phyloP scores from a whole-genome alignment of 305 asterid species.

The Fraxinus angustifolia region DNA sequence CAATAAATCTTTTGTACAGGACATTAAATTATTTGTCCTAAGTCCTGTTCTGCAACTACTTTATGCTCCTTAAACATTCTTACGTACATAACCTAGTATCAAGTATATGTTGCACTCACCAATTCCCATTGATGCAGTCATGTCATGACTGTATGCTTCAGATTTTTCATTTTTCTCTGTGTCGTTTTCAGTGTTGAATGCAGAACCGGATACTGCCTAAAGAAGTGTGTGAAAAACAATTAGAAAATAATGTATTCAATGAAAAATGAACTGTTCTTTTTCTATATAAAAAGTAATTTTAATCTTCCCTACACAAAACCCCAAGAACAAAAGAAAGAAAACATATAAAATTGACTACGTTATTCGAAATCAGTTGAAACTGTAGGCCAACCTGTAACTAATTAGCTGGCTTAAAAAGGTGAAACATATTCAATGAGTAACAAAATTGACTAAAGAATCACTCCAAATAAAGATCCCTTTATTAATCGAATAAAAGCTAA shows the following conservation, averaged over 20 bases:
- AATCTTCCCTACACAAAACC: neutral
- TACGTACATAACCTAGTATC: neutral
- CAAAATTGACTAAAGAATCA: constrained; percentile 6
- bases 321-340: neutral
- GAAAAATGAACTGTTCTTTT: neutral
- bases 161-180: constrained; percentile 54
- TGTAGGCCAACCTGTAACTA: neutral
- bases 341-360: neutral
- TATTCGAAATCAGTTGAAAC: neutral
- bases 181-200: constrained; percentile 53
- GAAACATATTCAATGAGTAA: neutral
- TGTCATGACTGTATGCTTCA: constrained; percentile 75
- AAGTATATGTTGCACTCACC: constrained; percentile 43
- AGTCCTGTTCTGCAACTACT: neutral
- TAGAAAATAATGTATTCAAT: constrained; percentile 12
- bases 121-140: constrained; percentile 98
- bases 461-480: neutral
- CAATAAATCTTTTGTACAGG: neutral
- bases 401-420: neutral
- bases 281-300: neutral
- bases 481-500: constrained; percentile 25
- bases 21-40: neutral
- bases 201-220: constrained; percentile 72
- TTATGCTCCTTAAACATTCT: neutral
- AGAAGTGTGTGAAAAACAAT: constrained; percentile 4